Evolutionary conservation across 1,284 basidiomycete genomes (phyloP).

Genomic region (Trichosporon sp.): DNA sequence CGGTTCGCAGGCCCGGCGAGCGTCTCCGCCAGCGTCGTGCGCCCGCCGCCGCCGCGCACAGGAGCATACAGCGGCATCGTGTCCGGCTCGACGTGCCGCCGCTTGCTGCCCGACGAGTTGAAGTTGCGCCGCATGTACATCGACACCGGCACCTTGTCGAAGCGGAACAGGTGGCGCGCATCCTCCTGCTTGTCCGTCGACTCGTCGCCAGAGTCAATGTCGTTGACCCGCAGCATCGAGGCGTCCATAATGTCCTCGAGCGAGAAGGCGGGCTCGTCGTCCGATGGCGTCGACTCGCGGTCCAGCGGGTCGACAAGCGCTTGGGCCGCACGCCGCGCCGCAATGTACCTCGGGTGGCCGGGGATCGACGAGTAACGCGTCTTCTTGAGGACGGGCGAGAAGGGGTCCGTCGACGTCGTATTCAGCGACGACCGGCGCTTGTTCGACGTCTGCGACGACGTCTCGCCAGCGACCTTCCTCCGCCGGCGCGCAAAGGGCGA

Average conservation of each 20-base stretch:
- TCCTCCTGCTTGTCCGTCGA: slow-evolving; percentile 17
- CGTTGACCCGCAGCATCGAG: slow-evolving; percentile 27
- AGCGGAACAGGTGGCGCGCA: slow-evolving; percentile 38
- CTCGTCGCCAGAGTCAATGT: slow-evolving; percentile 20
- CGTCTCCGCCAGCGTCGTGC: slow-evolving; percentile 14
- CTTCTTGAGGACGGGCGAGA: slow-evolving; percentile 33
- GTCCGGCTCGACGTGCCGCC: neutral
- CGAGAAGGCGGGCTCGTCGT: slow-evolving; percentile 28
- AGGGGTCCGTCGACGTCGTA: slow-evolving; percentile 21
- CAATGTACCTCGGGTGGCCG: slow-evolving; percentile 43
- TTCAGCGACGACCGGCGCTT: slow-evolving; percentile 29
- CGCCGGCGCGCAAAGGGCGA: slow-evolving; percentile 44
- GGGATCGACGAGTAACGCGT: slow-evolving; percentile 45
- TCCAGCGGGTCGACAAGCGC: slow-evolving; percentile 28
- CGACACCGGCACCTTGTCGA: slow-evolving; percentile 43
- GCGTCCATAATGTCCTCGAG: slow-evolving; percentile 46
- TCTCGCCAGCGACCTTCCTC: slow-evolving; percentile 27
- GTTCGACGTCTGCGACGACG: slow-evolving; percentile 21
- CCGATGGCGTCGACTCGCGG: slow-evolving; percentile 31
- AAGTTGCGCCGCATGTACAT: slow-evolving; percentile 41
- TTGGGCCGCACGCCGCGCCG: slow-evolving; percentile 32
- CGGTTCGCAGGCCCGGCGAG: slow-evolving; percentile 17
- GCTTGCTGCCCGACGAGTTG: slow-evolving; percentile 10
- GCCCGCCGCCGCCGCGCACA: neutral
- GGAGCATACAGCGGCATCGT: neutral